These are phyloP conservation scores for Trichomonas gallinae DNA, from an alignment of 208 protist genomes.

Conservation along the genomic window DNA sequence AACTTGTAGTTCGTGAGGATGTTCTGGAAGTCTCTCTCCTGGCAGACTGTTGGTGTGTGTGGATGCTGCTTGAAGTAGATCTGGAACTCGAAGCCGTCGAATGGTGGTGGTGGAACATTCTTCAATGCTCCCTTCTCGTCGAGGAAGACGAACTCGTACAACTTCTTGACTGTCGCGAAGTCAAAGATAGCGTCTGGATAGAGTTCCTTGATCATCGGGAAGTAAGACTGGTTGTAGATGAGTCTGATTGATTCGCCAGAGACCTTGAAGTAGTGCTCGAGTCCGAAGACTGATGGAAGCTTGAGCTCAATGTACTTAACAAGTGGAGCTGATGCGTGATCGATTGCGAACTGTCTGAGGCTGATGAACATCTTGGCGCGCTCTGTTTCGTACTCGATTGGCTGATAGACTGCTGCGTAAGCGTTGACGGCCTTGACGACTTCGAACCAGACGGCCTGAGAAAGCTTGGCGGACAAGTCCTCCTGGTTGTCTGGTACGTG, in stretches of 20 bases:
- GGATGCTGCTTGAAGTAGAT: background rate
- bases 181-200: background rate
- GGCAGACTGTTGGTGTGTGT: background rate
- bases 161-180: background rate
- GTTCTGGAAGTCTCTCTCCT: background rate
- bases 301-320: background rate
- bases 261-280: background rate
- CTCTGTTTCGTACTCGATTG: background rate
- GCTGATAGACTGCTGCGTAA: background rate
- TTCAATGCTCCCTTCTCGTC: background rate
- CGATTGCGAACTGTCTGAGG: background rate
- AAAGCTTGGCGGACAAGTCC: background rate
- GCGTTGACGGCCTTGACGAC: background rate
- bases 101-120: background rate
- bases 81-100: background rate
- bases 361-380: background rate
- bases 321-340: background rate
- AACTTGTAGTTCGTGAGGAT: background rate
- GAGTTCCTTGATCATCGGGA: background rate
- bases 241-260: background rate
- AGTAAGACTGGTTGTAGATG: background rate
- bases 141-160: background rate
- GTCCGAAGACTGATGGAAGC: background rate
- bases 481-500: background rate
- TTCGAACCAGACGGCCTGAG: background rate